Conservation (phyloP, 495 filamentous ascomycete genomes). For the Cenococcum geophilum region DNA sequence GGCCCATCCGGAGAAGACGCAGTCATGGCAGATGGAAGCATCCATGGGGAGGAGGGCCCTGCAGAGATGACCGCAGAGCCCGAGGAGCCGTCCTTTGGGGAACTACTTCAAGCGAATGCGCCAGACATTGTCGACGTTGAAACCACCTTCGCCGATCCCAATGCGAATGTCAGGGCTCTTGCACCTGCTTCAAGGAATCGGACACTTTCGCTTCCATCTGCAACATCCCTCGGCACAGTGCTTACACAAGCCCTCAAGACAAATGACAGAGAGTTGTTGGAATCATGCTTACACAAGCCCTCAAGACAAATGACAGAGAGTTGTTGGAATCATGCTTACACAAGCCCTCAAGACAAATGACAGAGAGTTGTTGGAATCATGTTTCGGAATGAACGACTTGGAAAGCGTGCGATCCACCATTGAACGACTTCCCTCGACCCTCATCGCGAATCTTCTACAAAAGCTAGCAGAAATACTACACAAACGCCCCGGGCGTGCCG, state of each 20-base stretch:
- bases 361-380: constrained; percentile 77
- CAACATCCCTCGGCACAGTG: constrained; percentile 81
- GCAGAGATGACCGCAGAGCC: constrained; percentile 22
- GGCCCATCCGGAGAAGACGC: background rate
- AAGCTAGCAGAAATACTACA: constrained; percentile 84
- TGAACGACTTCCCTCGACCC: constrained; percentile 75
- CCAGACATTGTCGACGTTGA: constrained; percentile 70
- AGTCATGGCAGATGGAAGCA: constrained; percentile 35
- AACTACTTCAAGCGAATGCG: constrained; percentile 66
- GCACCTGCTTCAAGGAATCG: constrained; percentile 34
- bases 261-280: constrained; percentile 79
- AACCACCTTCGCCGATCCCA: constrained; percentile 47
- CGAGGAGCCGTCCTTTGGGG: constrained; percentile 76
- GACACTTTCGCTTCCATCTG: constrained; percentile 46
- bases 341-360: constrained; percentile 93
- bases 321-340: constrained; percentile 86
- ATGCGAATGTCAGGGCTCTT: constrained; percentile 33
- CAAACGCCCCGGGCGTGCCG: constrained; percentile 78
- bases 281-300: constrained; percentile 86
- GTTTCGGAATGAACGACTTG: constrained; percentile 70
- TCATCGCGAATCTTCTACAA: constrained; percentile 70
- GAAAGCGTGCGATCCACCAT: constrained; percentile 78
- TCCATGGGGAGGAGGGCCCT: constrained; percentile 48
- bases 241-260: constrained; percentile 88
- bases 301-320: constrained; percentile 79